Evolutionary conservation across 2,329 filamentous ascomycete genomes (phyloP).

Genomic region (Sphaerostilbella broomeana): DNA sequence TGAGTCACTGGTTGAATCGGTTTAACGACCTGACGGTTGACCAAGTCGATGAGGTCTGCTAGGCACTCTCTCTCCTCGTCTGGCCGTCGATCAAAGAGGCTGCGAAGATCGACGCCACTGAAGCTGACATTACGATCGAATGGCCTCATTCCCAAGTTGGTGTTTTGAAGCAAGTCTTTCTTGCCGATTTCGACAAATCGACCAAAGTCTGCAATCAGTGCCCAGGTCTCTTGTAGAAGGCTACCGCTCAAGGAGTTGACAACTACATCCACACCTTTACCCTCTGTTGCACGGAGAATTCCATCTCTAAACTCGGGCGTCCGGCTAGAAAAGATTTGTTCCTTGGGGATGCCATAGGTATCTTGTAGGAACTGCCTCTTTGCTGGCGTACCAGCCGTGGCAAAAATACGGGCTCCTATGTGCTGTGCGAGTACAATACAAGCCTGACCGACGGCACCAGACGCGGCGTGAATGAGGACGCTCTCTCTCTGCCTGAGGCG

Average conservation of each 20-base stretch:
- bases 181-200: constrained; percentile 32
- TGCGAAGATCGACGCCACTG: constrained; percentile 14
- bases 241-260: constrained; percentile 15
- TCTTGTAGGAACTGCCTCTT: constrained; percentile 1
- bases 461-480: constrained; percentile 29
- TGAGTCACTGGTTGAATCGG: constrained; percentile 10
- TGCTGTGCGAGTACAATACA: constrained; percentile 24
- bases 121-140: constrained; percentile 16
- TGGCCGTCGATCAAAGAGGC: constrained; percentile 5
- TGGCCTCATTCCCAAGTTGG: constrained; percentile 10
- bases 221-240: constrained; percentile 13
- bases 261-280: constrained; percentile 15
- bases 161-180: constrained; percentile 21
- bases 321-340: constrained; percentile 21
- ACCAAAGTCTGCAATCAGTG: constrained; percentile 25
- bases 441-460: constrained; percentile 27
- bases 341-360: constrained; percentile 6
- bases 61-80: constrained; percentile 6
- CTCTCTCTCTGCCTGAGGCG: constrained; percentile 29
- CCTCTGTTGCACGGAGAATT: constrained; percentile 14
- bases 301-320: constrained; percentile 17
- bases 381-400: neutral
- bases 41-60: constrained; percentile 1
- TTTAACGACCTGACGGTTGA: constrained; percentile 3
- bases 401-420: constrained; percentile 1